Percentiles rank a stretch among this genome's conserved stretches.
These are phyloP conservation scores for Sugiyamaella japonica DNA, from an alignment of 1,139 yeast species.

Conservation along the genomic window DNA sequence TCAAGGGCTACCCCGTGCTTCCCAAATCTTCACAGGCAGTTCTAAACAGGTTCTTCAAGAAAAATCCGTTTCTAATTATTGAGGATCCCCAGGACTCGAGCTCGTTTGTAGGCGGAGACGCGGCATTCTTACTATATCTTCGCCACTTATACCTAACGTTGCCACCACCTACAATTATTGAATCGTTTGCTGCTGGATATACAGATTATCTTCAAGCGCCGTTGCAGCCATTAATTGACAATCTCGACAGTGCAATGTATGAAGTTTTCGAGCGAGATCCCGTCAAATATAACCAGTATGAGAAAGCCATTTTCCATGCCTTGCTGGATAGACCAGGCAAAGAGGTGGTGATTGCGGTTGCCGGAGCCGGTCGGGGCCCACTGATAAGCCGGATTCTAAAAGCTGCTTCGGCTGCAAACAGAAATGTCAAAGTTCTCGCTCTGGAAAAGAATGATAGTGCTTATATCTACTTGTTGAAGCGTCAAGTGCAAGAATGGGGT, in stretches of 20 bases:
- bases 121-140: slow-evolving; percentile 52
- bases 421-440: slow-evolving; percentile 48
- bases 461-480: slow-evolving; percentile 41
- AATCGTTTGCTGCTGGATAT: slow-evolving; percentile 41
- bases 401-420: slow-evolving; percentile 44
- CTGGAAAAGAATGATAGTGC: slow-evolving; percentile 76
- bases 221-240: slow-evolving; percentile 63
- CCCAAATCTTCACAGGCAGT: slow-evolving; percentile 54
- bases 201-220: slow-evolving; percentile 55
- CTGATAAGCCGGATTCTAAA: slow-evolving; percentile 55
- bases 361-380: slow-evolving; percentile 91
- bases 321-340: slow-evolving; percentile 42
- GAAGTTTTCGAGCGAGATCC: slow-evolving; percentile 67
- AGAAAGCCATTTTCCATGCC: slow-evolving; percentile 63
- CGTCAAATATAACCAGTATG: slow-evolving; percentile 66
- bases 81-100: slow-evolving; percentile 31
- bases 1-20: slow-evolving; percentile 61
- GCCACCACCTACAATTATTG: slow-evolving; percentile 40
- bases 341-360: slow-evolving; percentile 51
- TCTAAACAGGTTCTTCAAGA: slow-evolving; percentile 43
- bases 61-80: slow-evolving; percentile 38
- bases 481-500: slow-evolving; percentile 36
- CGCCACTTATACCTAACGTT: slow-evolving; percentile 49
- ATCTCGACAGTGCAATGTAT: slow-evolving; percentile 61
- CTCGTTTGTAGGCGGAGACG: slow-evolving; percentile 45